These are phyloP conservation scores for Phialophora verrucosa DNA, from an alignment of 2,329 filamentous ascomycete genomes.

Conservation along the genomic window DNA sequence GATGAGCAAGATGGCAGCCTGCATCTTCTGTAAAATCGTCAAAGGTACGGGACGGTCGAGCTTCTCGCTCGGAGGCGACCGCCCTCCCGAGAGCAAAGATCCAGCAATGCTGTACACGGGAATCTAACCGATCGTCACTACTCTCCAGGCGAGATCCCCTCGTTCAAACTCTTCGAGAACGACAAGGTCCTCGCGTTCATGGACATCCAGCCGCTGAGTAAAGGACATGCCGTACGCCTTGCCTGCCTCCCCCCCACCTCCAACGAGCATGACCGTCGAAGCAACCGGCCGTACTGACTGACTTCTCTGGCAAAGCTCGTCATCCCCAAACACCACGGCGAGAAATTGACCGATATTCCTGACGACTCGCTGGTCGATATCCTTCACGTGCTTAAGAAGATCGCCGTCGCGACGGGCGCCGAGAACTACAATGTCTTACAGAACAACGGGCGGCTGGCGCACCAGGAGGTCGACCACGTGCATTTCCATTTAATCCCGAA, in stretches of 20 bases:
- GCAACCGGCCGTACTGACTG: neutral
- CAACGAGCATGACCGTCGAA: conserved; percentile 7
- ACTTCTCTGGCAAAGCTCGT: conserved; percentile 69
- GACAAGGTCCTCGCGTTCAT: conserved; percentile 94
- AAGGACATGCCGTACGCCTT: conserved; percentile 77
- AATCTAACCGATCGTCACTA: neutral
- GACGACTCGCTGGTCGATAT: conserved; percentile 85
- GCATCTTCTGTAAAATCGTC: conserved; percentile 98
- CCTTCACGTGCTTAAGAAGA: conserved; percentile 84
- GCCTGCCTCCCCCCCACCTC: neutral
- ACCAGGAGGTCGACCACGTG: conserved; percentile 92
- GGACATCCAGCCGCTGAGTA: conserved; percentile 88
- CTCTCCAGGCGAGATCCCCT: conserved; percentile 83
- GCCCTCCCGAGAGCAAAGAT: neutral
- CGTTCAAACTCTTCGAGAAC: conserved; percentile 93
- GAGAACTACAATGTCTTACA: conserved; percentile 91
- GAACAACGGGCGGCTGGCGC: conserved; percentile 91
- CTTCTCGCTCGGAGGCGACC: neutral
- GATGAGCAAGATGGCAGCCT: conserved; percentile 59
- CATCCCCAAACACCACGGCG: conserved; percentile 93
- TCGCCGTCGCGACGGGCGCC: conserved; percentile 76
- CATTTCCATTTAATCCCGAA: conserved; percentile 99
- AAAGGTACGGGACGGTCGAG: conserved; percentile 66
- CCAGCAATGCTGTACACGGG: neutral
- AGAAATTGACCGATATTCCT: conserved; percentile 88